Base-by-base conservation (phyloP, 2,329 filamentous ascomycete species). In the Arthrocladium fulminans region DNA sequence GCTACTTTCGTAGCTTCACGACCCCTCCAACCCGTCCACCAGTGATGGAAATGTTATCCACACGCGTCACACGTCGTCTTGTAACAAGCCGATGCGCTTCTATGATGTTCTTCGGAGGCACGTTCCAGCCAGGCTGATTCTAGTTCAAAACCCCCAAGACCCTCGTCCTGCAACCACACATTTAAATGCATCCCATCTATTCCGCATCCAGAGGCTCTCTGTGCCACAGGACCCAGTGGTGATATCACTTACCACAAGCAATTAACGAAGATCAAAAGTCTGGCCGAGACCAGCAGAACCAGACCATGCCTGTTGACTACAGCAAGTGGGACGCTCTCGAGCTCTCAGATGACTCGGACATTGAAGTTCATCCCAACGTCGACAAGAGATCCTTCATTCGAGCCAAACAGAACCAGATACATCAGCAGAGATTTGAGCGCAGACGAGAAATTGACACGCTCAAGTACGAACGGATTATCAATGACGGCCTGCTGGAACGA, bases 341-440 rank as follows among this genome's bases (percentile, higher is more conserved):
- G 80, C 82, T 98, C 64, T 95, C 88, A 62, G 92, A 98, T 69
- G 92, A 98, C 70, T 96, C 88, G 45, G 92, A 98, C 63, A 83
- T 98, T 60, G 92, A 98, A 71, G 92, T 97, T 45, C 92, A 98
- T 68, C 92, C 92, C 52, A 98, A 98, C 65, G 92, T 98, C 65
- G 92, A 98, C 73, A 98, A 98, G 69, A 81, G 84, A 45, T 97
- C 90, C 52, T 98, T 98, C 69, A 98, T 98, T 66, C 87, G 90
- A 57, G 94, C 92, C 56, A 98, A 98, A 71, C 92, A 97, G 72
- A 84, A 83, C 60, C 89, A 98, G 70, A 98, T 98, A 60, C 92
- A 98, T 67, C 81, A 89, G 63, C 84, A 96, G 65, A 84, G 92
- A 48, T 75, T 82, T 57, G 84, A 94, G 61, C 84, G 92, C 49